Base-by-base conservation (phyloP, 2,329 filamentous ascomycete species). In the Hymenoscyphus scutula region DNA sequence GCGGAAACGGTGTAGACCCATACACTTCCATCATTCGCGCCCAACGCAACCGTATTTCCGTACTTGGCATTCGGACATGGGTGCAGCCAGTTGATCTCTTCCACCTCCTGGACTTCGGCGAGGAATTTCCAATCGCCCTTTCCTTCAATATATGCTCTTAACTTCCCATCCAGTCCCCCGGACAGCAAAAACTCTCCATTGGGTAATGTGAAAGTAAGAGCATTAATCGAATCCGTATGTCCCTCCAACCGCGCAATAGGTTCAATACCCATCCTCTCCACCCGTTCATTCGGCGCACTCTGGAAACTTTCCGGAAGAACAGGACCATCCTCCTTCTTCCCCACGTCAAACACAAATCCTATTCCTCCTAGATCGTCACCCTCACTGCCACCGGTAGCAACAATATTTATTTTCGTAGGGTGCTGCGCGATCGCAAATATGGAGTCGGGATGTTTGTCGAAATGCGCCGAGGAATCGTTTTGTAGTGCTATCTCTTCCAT, bases 391-490 rank as follows among this genome's bases (percentile, higher is more conserved):
- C 95, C 95, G 0, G 95, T 97, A 3, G 93, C 89, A 64, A 98
- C 82, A 64, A 98, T 87, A 23, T 87, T 82, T 5, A 89, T 86
- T 73, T 90, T 83, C 6, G 87, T 80, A 3, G 95, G 95, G 75
- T 99, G 95, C 75, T 97, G 92, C 19, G 94, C 92, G 75, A 99
- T 95, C 77, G 91, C 87, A 80, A 97, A 99, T 73, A 99, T 90
- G 64, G 89, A 93, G 82, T 97, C 92, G 70, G 87, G 89, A 80
- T 97, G 92, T 38, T 79, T 77, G 80, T 98, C 95, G 74, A 98
- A 97, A 80, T 96, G 94, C 64, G 92, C 94, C 68, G 89, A 82
- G 68, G 92, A 96, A 81, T 99, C 94, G 81, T 98, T 99, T 66
- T 95, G 86, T 6, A 98, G 82, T 51, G 85, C 79, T 51, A 97